Evolutionary conservation across 2,329 filamentous ascomycete species (phyloP).

Genomic region (Penicillium capsulatum): DNA sequence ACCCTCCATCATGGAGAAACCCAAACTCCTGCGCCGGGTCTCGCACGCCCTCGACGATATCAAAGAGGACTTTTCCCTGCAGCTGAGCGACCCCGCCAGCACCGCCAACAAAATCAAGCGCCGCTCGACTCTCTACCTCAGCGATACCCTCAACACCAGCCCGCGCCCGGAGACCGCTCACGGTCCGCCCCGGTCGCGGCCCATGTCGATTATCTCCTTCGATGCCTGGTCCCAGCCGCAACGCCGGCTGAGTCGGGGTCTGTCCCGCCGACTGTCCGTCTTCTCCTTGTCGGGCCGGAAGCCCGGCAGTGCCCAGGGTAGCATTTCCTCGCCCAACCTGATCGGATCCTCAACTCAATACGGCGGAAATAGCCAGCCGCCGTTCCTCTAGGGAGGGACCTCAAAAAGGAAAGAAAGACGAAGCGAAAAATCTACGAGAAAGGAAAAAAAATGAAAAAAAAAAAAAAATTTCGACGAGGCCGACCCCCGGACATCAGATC

Average conservation of each 20-base stretch:
- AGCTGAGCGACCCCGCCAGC: conserved; percentile 22
- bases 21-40: conserved; percentile 29
- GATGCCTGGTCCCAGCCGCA: conserved; percentile 19
- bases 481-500: too few species aligned
- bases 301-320: conserved; percentile 12
- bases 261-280: conserved; percentile 24
- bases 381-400: conserved; percentile 10
- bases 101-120: conserved; percentile 27
- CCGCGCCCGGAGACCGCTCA: conserved; percentile 14
- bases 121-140: conserved; percentile 26
- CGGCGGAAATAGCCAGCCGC: conserved; percentile 11
- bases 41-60: conserved; percentile 37
- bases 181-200: conserved; percentile 18
- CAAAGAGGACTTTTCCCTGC: conserved; percentile 30
- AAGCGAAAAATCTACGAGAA: too few species aligned
- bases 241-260: conserved; percentile 23
- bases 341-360: conserved; percentile 32
- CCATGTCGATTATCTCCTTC: conserved; percentile 27
- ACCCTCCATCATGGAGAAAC: conserved; percentile 29
- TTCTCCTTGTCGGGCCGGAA: conserved; percentile 19
- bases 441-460: too few species aligned
- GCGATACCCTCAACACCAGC: conserved; percentile 8
- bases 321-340: conserved; percentile 33
- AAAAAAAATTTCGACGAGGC: too few species aligned
- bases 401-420: too few species aligned